Evolutionary conservation across 2,329 filamentous ascomycete species (phyloP).

Genomic region (Magnaporthales sp.): DNA sequence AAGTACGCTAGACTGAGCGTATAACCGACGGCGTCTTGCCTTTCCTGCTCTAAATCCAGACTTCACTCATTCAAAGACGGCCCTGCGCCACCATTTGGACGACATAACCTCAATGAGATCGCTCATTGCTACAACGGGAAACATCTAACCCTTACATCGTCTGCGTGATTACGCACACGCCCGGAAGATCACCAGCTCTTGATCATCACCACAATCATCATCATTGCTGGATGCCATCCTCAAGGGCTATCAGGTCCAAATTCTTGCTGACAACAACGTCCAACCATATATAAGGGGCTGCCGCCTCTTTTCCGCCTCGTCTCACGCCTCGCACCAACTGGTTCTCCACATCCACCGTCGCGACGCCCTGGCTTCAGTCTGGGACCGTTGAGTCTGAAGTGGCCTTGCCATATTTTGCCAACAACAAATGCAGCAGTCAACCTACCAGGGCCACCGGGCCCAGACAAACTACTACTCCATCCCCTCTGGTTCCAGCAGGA

Average conservation of each 20-base stretch:
- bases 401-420: background rate
- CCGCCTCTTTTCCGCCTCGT: conserved; percentile 2
- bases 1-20: conserved; percentile 3
- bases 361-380: background rate
- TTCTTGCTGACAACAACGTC: background rate
- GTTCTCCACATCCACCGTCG: conserved; percentile 1
- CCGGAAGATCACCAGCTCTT: background rate
- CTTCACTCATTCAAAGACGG: conserved; percentile 1
- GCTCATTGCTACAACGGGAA: background rate
- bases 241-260: background rate
- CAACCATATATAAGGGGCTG: background rate
- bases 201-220: background rate
- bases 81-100: background rate
- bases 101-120: background rate
- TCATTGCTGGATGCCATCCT: background rate
- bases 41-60: conserved; percentile 1
- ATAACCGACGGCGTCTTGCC: background rate
- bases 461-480: background rate
- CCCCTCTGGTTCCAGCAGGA: background rate
- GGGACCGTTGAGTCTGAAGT: conserved; percentile 1
- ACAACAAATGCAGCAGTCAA: background rate
- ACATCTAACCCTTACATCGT: background rate
- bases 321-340: background rate
- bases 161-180: background rate
- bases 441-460: background rate